phyloP scores from a whole-genome alignment of 768 basidiomycete genomes.

The Pleurotus sapidus region DNA sequence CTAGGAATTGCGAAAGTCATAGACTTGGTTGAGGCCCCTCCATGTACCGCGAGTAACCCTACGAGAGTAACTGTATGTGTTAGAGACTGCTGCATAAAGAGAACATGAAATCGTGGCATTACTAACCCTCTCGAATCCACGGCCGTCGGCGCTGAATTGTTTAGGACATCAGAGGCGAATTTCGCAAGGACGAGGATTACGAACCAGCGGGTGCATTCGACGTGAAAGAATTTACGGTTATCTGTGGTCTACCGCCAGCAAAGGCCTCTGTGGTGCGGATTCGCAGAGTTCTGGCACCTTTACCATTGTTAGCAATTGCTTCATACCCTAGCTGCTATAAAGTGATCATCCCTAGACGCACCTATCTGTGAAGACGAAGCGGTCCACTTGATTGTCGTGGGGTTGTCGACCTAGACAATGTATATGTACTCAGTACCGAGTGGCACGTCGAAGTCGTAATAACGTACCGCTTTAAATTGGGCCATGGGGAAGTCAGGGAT shows the following conservation, averaged over 20 bases:
- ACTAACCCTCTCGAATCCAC: slow-evolving; percentile 43
- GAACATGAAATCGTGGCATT: not conserved
- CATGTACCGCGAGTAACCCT: slow-evolving; percentile 51
- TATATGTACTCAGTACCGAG: not conserved
- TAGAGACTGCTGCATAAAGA: not conserved
- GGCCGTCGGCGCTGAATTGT: slow-evolving; percentile 28
- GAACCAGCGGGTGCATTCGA: slow-evolving; percentile 36
- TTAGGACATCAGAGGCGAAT: not conserved
- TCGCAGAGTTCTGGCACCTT: slow-evolving; percentile 42
- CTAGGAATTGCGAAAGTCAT: slow-evolving; percentile 41
- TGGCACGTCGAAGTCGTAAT: no score
- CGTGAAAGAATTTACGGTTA: slow-evolving; percentile 42
- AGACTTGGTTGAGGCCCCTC: slow-evolving; percentile 44
- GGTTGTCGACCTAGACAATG: slow-evolving; percentile 33
- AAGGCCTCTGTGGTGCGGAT: slow-evolving; percentile 46
- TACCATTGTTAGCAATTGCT: not conserved
- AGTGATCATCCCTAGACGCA: slow-evolving; percentile 8
- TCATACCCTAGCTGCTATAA: not conserved
- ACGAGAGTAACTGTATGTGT: not conserved
- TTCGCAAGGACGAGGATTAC: slow-evolving; percentile 1
- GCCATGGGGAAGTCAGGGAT: slow-evolving; percentile 47
- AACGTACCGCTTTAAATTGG: slow-evolving; percentile 37
- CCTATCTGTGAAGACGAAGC: slow-evolving; percentile 41
- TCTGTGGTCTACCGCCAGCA: slow-evolving; percentile 43
- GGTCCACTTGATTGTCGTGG: slow-evolving; percentile 40